A percentile compares a stretch with the other conserved stretches of the same genome.
Evolutionary conservation across 2,329 filamentous ascomycete genomes (phyloP).

Genomic region (Exserohilum rostratum): DNA sequence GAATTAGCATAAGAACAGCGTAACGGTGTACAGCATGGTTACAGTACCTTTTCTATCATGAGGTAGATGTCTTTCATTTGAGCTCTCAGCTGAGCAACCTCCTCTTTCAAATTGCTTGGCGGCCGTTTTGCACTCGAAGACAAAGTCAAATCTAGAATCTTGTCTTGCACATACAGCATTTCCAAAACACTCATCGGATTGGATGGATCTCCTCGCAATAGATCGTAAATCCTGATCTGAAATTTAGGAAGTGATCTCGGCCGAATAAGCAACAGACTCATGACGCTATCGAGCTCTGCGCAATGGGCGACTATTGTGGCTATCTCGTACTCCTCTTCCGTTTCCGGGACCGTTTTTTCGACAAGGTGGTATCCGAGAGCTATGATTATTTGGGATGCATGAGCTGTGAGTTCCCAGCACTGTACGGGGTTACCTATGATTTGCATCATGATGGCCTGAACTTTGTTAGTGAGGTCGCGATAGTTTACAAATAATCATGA

Average conservation of each 20-base stretch:
- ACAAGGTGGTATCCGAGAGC: slow-evolving; percentile 41
- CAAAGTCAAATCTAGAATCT: slow-evolving; percentile 35
- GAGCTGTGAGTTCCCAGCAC: slow-evolving; percentile 40
- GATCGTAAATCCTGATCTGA: slow-evolving; percentile 29
- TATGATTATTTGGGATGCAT: slow-evolving; percentile 40
- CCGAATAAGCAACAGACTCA: slow-evolving; percentile 39
- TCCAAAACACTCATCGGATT: slow-evolving; percentile 38
- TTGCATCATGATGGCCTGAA: slow-evolving; percentile 40
- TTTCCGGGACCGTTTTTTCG: slow-evolving; percentile 18
- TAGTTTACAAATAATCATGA: neutral
- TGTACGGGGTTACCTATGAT: slow-evolving; percentile 41
- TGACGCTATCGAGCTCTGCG: slow-evolving; percentile 39
- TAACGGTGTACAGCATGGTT: no score
- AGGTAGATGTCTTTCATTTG: slow-evolving; percentile 32
- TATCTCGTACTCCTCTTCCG: slow-evolving; percentile 34
- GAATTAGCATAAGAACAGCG: slow-evolving; percentile 4
- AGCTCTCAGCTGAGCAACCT: slow-evolving; percentile 27
- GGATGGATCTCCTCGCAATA: slow-evolving; percentile 29
- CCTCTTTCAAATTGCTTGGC: slow-evolving; percentile 20
- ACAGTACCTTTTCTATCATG: slow-evolving; percentile 31
- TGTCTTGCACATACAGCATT: slow-evolving; percentile 37
- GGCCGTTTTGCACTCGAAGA: slow-evolving; percentile 19
- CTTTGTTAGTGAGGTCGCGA: neutral
- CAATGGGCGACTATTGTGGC: slow-evolving; percentile 38
- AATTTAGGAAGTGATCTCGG: slow-evolving; percentile 38